A percentile compares a stretch with the other conserved stretches of the same genome.
Conservation (phyloP, 108 stramenopile genomes). For the Stephanodiscus minutulus region DNA sequence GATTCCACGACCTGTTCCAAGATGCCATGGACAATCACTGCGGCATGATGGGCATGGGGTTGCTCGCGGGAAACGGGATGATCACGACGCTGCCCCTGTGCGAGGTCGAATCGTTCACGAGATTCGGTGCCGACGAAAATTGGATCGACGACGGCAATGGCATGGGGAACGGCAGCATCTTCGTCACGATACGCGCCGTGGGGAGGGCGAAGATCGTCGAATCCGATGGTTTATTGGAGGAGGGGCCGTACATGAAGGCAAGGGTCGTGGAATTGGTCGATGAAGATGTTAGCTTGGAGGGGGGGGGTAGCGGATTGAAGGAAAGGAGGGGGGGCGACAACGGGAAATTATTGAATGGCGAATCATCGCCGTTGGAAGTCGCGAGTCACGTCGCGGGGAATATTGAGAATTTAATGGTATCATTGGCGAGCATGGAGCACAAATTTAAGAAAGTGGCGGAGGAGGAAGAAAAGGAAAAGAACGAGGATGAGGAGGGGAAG, state of each 20-base stretch:
- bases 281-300: slow-evolving; percentile 16
- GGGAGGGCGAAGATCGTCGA: slow-evolving; percentile 61
- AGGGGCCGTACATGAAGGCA: slow-evolving; percentile 70
- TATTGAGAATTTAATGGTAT: slow-evolving; percentile 60
- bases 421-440: slow-evolving; percentile 62
- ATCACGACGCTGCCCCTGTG: slow-evolving; percentile 76
- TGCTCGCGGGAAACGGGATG: slow-evolving; percentile 63
- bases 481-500: neutral
- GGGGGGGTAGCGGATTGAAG: slow-evolving; percentile 30
- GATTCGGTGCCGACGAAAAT: slow-evolving; percentile 18
- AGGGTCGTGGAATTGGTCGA: slow-evolving; percentile 64
- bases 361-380: slow-evolving; percentile 40
- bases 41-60: slow-evolving; percentile 81
- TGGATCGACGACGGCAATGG: slow-evolving; percentile 49
- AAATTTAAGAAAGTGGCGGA: slow-evolving; percentile 31
- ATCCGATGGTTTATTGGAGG: slow-evolving; percentile 54
- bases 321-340: slow-evolving; percentile 1
- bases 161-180: slow-evolving; percentile 64
- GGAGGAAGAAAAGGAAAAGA: slow-evolving; percentile 20
- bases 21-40: slow-evolving; percentile 65
- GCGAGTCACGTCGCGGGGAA: slow-evolving; percentile 58
- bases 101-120: slow-evolving; percentile 74
- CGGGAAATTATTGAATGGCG: slow-evolving; percentile 17
- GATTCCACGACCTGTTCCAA: slow-evolving; percentile 72
- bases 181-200: slow-evolving; percentile 72